phyloP scores from a whole-genome alignment of 2,329 filamentous ascomycete species.

The Sordariomycetes sp. region DNA sequence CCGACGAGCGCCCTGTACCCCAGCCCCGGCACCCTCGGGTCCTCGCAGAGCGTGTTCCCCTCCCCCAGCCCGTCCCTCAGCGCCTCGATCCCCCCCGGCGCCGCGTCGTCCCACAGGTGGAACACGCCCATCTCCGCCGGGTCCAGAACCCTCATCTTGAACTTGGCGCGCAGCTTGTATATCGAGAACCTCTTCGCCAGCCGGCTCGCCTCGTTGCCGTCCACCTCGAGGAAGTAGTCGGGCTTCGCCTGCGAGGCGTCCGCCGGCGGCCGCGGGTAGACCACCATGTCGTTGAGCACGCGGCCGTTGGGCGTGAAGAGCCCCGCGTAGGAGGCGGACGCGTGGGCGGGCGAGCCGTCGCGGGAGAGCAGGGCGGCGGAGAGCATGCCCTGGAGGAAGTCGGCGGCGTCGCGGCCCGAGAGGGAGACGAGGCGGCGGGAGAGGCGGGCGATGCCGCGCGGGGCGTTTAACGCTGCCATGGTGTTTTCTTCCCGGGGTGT shows the following conservation, averaged over 20 bases:
- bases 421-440: constrained; percentile 71
- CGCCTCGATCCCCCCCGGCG: constrained; percentile 1
- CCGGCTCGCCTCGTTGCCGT: constrained; percentile 50
- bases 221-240: constrained; percentile 69
- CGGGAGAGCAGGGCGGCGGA: constrained; percentile 53
- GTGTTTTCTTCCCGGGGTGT: not conserved
- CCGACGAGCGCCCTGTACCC: constrained; percentile 35
- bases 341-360: constrained; percentile 15
- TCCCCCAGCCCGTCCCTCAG: not conserved
- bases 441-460: constrained; percentile 43
- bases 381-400: constrained; percentile 81
- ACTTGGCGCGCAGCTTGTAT: constrained; percentile 77
- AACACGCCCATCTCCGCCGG: constrained; percentile 57
- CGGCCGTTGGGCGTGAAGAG: constrained; percentile 82
- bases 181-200: constrained; percentile 67
- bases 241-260: constrained; percentile 10
- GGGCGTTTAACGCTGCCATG: not conserved
- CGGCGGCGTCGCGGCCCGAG: constrained; percentile 66
- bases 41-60: constrained; percentile 27
- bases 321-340: constrained; percentile 60
- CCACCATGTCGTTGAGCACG: constrained; percentile 79
- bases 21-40: constrained; percentile 43
- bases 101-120: constrained; percentile 59
- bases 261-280: constrained; percentile 53
- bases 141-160: constrained; percentile 56